These are phyloP conservation scores for Candida gorgasii DNA, from an alignment of 805 yeast genomes.

Conservation along the genomic window DNA sequence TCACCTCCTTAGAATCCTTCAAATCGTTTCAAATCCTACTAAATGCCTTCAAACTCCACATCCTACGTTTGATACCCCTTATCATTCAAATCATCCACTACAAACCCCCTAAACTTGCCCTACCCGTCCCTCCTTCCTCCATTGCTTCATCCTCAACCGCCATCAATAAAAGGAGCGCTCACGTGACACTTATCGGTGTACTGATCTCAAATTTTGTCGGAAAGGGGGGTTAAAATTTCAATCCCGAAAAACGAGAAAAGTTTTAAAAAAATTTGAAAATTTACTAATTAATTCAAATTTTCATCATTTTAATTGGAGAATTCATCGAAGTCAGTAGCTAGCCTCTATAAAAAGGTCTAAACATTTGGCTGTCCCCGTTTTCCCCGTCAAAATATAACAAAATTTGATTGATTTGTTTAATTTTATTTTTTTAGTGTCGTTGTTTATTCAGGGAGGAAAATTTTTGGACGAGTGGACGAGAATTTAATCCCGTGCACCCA, in stretches of 20 bases:
- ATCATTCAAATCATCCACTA: background rate
- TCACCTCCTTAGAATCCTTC: background rate
- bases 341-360: background rate
- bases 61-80: background rate
- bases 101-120: background rate
- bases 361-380: background rate
- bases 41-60: background rate
- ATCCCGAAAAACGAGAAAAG: constrained; percentile 9
- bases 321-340: background rate
- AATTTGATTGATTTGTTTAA: constrained; percentile 8
- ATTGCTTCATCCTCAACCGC: background rate
- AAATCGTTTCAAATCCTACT: background rate
- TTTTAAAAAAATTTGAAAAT: constrained; percentile 1
- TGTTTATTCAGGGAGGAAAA: constrained; percentile 11
- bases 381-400: constrained; percentile 5
- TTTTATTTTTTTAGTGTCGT: constrained; percentile 3
- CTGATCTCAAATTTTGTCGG: background rate
- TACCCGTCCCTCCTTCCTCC: background rate
- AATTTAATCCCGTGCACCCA: constrained; percentile 11
- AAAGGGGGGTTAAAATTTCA: constrained; percentile 1
- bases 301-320: background rate
- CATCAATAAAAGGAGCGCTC: background rate
- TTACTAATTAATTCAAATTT: constrained; percentile 5
- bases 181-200: constrained; percentile 4
- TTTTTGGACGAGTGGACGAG: constrained; percentile 8